Conservation (phyloP, 2,329 filamentous ascomycete species). For the Elsinoe batatas region DNA sequence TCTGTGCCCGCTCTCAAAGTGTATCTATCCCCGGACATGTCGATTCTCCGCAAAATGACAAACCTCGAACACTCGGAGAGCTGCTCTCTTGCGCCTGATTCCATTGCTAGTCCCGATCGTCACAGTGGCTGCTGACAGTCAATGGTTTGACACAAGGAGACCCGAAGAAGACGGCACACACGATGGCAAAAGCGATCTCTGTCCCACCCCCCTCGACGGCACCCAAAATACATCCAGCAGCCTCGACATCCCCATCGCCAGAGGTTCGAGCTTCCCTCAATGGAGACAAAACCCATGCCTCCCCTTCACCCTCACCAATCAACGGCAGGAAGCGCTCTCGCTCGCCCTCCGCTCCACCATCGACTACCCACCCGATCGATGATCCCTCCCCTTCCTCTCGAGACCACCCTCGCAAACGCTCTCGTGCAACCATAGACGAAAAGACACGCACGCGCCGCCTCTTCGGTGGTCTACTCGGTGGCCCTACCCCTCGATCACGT, state of each 20-base stretch:
- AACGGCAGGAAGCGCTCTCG: neutral
- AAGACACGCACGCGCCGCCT: constrained; percentile 75
- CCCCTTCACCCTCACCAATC: neutral
- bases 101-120: no score
- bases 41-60: constrained; percentile 2
- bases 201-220: neutral
- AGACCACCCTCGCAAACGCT: constrained; percentile 1
- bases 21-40: neutral
- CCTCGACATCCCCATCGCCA: neutral
- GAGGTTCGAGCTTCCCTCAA: no score
- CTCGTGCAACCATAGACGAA: constrained; percentile 47
- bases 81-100: no score
- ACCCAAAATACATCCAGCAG: neutral
- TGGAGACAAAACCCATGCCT: neutral
- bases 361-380: neutral
- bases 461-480: constrained; percentile 65
- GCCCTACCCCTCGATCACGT: constrained; percentile 39
- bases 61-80: neutral
- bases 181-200: neutral
- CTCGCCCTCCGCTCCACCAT: neutral
- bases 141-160: no score
- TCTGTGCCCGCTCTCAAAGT: no score
- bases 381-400: neutral
- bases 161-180: neutral
- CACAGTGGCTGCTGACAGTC: no score